Evolutionary conservation across 495 filamentous ascomycete genomes (phyloP), one percentile per base, ranked within the genome.

Genomic region (Penicillium paxilli): DNA sequence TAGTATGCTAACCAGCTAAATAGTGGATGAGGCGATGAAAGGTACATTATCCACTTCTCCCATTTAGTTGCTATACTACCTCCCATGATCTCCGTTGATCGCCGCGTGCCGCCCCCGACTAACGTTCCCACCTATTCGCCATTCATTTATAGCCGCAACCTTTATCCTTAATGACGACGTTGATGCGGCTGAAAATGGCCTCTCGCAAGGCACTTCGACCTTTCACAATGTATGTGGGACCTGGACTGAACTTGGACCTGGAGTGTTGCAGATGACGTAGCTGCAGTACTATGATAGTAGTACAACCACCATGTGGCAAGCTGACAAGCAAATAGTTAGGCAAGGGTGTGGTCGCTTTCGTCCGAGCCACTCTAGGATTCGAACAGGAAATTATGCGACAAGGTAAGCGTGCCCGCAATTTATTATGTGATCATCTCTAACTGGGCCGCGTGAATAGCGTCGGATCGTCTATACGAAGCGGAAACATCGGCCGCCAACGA

Each of bases 161-260:
- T 69, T 87, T 26, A 93, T 98, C 62, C 91, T 98, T 77, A 89
- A 94, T 65, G 94, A 98, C 71, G 92, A 97, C 71, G 87, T 98
- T 51, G 89, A 90, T 37, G 85, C 82, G 25, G 94, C 94, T 2
- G 93, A 97, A 69, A 79, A 74, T 54, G 82, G 81, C 30, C 78
- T 98, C 16, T 81, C 80, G 24, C 80, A 83, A 58, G 86, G 87
- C 16, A 73, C 79, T 42, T 98, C 94, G n/a, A 82, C 91, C n/a
- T 98, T 92, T 66, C 94, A 98, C 66, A 83, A 85, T 72, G 86
- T 89, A 66, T 28, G 74, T 68, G 54, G 46, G 20, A 51, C 12
- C 40, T 20, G 17, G 24, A 23, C 22, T 33, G 42, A 52, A 8
- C 22, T 7, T 58, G 21, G 41, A n/a, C n/a, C n/a, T n/a, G n/a